Base-by-base conservation (phyloP, 176 grass and related monocot species). In the Aechmea fasciata region DNA sequence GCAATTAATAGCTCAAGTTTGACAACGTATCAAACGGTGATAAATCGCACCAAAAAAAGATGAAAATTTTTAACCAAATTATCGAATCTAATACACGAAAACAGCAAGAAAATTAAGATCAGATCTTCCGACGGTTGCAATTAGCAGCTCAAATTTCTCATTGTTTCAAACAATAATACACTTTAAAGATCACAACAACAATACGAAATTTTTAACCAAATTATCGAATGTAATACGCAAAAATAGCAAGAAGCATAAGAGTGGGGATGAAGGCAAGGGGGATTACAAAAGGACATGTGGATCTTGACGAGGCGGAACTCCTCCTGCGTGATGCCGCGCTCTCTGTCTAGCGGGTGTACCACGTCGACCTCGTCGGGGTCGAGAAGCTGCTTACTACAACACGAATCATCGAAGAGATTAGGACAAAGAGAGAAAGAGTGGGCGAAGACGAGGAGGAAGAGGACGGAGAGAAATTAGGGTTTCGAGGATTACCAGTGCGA, bases 241-340 rank as follows among this genome's bases (percentile, higher is more conserved):
- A 12, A 13, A 47, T 13, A 54, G 2, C 62, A 2, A 61, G n/a
- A 61, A 57, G 65, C 69, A n/a, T 5, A 48, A 11, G 10, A 6
- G 0, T 20, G 10, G 57, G 57, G 48, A 64, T 48, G 70, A 14
- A 41, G 47, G 23, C 65, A 2, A 11, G n/a, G 63, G 15, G 12
- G 71, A 55, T 86, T 72, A 87, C 94, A 84, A 76, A 74, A 79
- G 47, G 87, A 93, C 89, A 99, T 99, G 82, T 99, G 89, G 77
- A 93, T 93, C 71, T 93, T 99, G 75, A 99, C 78, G 57, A 93
- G 87, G 69, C 87, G 84, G 61, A 93, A 90, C 69, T 99, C 94
- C 77, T 88, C 89, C 50, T 83, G 75, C 14, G 89, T 93, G 84
- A 90, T 92, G n/a, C 94, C 87, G 7, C 80, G 79, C 75, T 99